Base-by-base conservation (phyloP, 2,329 filamentous ascomycete species). In the Verticillium klebahnii region DNA sequence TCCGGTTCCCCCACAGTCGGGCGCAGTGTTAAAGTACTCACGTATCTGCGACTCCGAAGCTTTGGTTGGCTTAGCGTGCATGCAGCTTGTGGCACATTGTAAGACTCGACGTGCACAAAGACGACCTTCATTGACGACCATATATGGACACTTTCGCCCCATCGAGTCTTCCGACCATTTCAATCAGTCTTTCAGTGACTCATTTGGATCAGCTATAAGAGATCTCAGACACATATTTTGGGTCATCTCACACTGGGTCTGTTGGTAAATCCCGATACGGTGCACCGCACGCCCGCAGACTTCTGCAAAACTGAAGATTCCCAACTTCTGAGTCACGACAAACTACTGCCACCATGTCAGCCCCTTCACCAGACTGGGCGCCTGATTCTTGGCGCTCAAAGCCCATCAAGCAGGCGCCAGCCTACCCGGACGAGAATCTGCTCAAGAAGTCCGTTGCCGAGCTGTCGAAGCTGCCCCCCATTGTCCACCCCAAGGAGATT, bases 401-500 rank as follows among this genome's bases (percentile, higher is more conserved):
- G 74, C 90, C 90, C 50, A 90, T 93, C 75, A 91, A 91, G 74
- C 91, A 95, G 75, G 80, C 85, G 14, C 89, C 92, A 32, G 77
- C 82, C 39, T 94, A 94, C 73, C 82, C 86, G 3, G 86, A 93
- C 69, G 73, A 80, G 50, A 72, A 76, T 15, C 84, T 83, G 25
- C 82, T 93, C 45, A 75, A 82, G 59, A 82, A 82, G 56, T 85
- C 89, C 15, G 77, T 87, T 56, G 74, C 77, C 1, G 89, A 92
- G 74, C 87, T 95, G 40, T 77, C 82, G 57, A 82, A 81, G 32
- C 80, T 95, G 9, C 91, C 92, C 7, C 91, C 91, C 29, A 85
- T 95, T 57, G 92, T 95, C 34, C 91, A 91, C 61, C 89, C 91
- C 4, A 82, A 83, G 57, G 92, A 95, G 77, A 96, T 99, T 71